These are phyloP conservation scores for Aspergillus indologenus DNA, from an alignment of 495 filamentous ascomycete species.

Conservation along the genomic window DNA sequence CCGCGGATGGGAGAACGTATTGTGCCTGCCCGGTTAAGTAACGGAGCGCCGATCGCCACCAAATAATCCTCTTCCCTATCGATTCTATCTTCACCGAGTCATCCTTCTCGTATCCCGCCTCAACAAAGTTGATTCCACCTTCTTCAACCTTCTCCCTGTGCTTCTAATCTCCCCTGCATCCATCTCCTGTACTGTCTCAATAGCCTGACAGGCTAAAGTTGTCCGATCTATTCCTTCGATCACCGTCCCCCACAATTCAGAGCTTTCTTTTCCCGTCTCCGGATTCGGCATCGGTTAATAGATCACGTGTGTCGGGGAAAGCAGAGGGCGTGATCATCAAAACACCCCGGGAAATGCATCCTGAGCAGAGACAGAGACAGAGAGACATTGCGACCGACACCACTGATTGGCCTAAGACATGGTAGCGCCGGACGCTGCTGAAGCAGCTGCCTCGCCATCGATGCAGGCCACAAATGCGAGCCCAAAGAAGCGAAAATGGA, in stretches of 20 bases:
- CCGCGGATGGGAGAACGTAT: not conserved
- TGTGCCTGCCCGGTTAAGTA: not conserved
- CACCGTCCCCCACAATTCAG: no score
- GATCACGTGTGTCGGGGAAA: constrained; percentile 4
- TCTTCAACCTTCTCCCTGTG: not conserved
- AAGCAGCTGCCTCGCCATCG: not conserved
- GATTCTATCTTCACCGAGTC: not conserved
- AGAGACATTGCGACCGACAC: not conserved
- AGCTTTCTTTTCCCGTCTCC: not conserved
- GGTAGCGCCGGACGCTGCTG: not conserved
- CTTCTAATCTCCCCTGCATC: not conserved
- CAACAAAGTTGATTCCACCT: not conserved
- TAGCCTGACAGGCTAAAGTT: no score
- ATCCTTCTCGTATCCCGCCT: not conserved
- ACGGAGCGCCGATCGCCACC: not conserved
- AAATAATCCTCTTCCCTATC: not conserved
- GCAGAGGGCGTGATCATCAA: not conserved
- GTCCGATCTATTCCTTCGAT: not conserved
- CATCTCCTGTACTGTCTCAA: not conserved
- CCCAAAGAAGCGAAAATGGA: constrained; percentile 14
- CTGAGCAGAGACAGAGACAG: not conserved
- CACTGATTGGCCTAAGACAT: not conserved
- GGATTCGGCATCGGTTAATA: not conserved
- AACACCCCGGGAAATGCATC: not conserved
- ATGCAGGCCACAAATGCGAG: constrained; percentile 12